Percentiles rank a stretch among this genome's conserved stretches.
phyloP scores from a whole-genome alignment of 1,284 basidiomycete species.

The Agaricales sp. region DNA sequence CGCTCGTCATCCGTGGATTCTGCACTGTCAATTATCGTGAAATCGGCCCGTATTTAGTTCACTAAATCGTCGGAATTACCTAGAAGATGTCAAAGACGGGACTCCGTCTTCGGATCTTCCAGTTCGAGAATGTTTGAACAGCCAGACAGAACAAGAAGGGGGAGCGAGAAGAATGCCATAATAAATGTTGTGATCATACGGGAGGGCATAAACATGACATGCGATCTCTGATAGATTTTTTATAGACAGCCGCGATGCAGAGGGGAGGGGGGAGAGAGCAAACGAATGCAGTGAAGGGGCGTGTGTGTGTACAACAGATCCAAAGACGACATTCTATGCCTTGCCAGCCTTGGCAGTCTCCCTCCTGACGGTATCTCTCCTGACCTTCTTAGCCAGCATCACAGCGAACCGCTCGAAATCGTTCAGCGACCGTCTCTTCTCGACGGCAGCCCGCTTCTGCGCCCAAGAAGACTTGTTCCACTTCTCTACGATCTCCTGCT shows the following conservation, averaged over 20 bases:
- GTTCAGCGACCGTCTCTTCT: conserved; percentile 69
- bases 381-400: conserved; percentile 69
- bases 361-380: conserved; percentile 65
- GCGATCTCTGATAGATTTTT: too few species aligned
- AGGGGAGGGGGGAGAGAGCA: too few species aligned
- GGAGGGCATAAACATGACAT: background rate
- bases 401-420: conserved; percentile 88
- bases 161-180: background rate
- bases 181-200: background rate
- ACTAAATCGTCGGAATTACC: too few species aligned
- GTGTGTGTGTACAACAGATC: too few species aligned
- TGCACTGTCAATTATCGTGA: too few species aligned
- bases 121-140: too few species aligned
- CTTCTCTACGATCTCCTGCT: conserved; percentile 63
- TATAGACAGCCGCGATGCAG: too few species aligned
- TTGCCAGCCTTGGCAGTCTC: conserved; percentile 34
- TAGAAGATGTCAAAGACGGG: too few species aligned
- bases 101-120: too few species aligned
- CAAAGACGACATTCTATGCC: conserved; percentile 20
- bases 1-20: too few species aligned
- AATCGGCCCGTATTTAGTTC: too few species aligned
- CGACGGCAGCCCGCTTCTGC: conserved; percentile 75
- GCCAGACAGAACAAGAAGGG: background rate
- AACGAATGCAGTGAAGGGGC: too few species aligned
- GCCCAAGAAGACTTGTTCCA: conserved; percentile 89